phyloP scores from a whole-genome alignment of 305 asterid genomes.

The Lippia alba region DNA sequence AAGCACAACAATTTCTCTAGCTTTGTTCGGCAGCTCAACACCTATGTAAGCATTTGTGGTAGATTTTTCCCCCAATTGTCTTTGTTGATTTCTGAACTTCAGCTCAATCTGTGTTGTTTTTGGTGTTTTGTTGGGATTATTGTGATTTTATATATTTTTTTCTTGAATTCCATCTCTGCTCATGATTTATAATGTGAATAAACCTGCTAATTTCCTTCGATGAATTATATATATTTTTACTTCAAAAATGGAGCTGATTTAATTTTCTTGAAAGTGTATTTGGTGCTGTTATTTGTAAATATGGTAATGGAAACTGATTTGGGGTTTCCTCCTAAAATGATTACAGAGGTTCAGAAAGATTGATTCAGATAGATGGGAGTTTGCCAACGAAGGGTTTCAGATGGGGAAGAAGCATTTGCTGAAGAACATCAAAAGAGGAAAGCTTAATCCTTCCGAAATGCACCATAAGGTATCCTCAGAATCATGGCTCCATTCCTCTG shows the following conservation, averaged over 20 bases:
- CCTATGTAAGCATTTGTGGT: slow-evolving; percentile 55
- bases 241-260: no score
- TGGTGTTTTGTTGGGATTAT: neutral
- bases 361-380: slow-evolving; percentile 85
- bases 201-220: neutral
- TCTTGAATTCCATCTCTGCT: neutral
- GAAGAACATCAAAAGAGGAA: slow-evolving; percentile 71
- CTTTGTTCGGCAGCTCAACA: slow-evolving; percentile 81
- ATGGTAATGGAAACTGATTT: neutral
- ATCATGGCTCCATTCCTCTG: slow-evolving; percentile 36
- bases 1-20: slow-evolving; percentile 84
- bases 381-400: slow-evolving; percentile 67
- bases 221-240: neutral
- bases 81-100: no score
- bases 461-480: slow-evolving; percentile 31
- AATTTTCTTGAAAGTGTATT: no score
- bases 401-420: slow-evolving; percentile 74
- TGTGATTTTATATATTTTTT: neutral
- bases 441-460: slow-evolving; percentile 46
- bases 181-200: neutral
- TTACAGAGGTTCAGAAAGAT: slow-evolving; percentile 73
- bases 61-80: neutral
- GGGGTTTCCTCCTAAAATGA: neutral
- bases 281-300: neutral
- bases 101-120: neutral